Base-by-base conservation (phyloP, 306 rosid genomes). In the Quercus cerris region DNA sequence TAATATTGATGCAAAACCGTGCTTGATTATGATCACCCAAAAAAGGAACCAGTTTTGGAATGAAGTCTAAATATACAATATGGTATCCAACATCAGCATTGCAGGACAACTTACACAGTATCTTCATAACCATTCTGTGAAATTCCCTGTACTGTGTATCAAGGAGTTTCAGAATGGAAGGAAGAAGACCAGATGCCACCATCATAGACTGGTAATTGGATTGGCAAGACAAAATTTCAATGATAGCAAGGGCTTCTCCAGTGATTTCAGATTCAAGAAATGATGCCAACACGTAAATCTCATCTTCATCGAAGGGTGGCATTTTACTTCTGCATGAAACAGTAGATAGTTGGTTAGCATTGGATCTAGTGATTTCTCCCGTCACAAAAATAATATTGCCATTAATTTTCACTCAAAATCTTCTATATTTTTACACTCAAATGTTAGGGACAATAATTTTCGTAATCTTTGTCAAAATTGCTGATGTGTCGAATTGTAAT, bases 181-280 rank as follows among this genome's bases (percentile, higher is more conserved):
- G 79, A 74, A 82, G 86, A 67, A 77, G 44, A 44, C 86, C 86
- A 10, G 82, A 67, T n/a, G 78, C 67, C 61, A 77, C 61, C 74
- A 82, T 82, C 58, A n/a, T 20, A 73, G 86, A 74, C 69, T 74
- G 49, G 56, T 19, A 78, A 12, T 30, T 1, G 19, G 52, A 66
- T 38, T 66, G 79, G 46, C 35, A 46, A 57, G 86, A 74, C 38
- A 82, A 17, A 44, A 68, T 23, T 57, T 82, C 79, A 22, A 78
- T 27, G 75, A 78, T 66, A 17, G 30, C 66, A 64, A 82, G 82
- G 44, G 35, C 76, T 73, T 78, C 67, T 71, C 31, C 72, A 33
- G 72, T 56, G 54, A 78, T 64, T 61, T 82, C 80, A 56, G 86
- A 78, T 44, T 58, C 82, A 15, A 82, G 33, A 74, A 18, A 73